These are phyloP conservation scores for Zoysia pacifica DNA, from an alignment of 176 grass and related monocot genomes.

Conservation along the genomic window DNA sequence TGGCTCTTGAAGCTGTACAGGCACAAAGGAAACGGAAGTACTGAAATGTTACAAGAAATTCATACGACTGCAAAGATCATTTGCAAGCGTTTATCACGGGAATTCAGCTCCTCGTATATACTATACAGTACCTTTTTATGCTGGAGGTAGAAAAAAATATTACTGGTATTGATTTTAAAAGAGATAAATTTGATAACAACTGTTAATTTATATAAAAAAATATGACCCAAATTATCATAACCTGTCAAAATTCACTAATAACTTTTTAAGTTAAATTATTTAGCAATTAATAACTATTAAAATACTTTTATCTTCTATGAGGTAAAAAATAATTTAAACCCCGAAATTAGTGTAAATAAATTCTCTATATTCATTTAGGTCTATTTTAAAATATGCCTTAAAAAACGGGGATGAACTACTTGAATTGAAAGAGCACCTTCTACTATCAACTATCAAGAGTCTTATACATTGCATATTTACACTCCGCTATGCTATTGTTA, in stretches of 20 bases:
- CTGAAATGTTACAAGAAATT: background rate
- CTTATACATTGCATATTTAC: background rate
- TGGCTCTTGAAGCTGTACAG: slow-evolving; percentile 34
- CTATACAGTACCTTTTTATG: background rate
- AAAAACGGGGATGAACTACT: background rate
- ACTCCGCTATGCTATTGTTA: background rate
- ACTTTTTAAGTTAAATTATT: no score
- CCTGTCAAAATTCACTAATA: no score
- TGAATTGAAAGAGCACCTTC: background rate
- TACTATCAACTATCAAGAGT: background rate
- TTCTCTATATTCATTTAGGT: no score
- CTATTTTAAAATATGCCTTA: no score
- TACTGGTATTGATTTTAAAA: background rate
- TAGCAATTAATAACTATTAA: no score
- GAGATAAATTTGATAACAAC: no score
- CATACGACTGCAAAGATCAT: background rate
- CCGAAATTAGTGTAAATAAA: no score
- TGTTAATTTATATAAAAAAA: no score
- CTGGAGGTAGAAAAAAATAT: background rate
- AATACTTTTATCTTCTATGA: no score
- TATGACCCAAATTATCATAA: no score
- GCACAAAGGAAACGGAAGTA: slow-evolving; percentile 3
- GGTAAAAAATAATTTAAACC: no score
- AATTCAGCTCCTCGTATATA: background rate
- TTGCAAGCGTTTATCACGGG: slow-evolving; percentile 1